Evolutionary conservation across 768 basidiomycete genomes (phyloP).

Genomic region (Porphyrellus cyaneotinctus): DNA sequence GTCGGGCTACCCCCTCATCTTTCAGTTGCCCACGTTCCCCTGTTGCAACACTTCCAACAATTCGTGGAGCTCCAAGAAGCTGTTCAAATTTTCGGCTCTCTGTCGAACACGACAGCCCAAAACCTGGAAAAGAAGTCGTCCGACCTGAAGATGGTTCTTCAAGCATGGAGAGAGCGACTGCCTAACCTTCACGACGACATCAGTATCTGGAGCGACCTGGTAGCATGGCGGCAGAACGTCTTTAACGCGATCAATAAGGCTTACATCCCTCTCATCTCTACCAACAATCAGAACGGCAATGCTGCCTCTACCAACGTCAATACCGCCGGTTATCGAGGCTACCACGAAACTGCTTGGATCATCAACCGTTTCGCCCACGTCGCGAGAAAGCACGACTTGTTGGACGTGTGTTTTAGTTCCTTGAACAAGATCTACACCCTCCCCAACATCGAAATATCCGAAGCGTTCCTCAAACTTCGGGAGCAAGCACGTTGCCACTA

Average conservation of each 20-base stretch:
- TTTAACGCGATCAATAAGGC: slow-evolving; percentile 96
- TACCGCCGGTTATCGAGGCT: slow-evolving; percentile 91
- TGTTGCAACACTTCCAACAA: slow-evolving; percentile 97
- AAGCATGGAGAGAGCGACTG: slow-evolving; percentile 94
- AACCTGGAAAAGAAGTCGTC: slow-evolving; percentile 94
- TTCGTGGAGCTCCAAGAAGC: slow-evolving; percentile 98
- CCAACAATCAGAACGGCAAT: slow-evolving; percentile 47
- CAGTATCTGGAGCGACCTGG: slow-evolving; percentile 98
- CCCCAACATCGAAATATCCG: slow-evolving; percentile 99
- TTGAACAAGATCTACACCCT: slow-evolving; percentile 97
- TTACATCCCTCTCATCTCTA: slow-evolving; percentile 85
- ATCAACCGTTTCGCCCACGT: slow-evolving; percentile 99
- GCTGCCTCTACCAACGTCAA: slow-evolving; percentile 57
- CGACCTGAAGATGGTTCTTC: slow-evolving; percentile 93
- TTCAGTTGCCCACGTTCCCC: slow-evolving; percentile 88
- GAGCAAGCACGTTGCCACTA: slow-evolving; percentile 99
- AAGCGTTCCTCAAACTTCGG: slow-evolving; percentile 96
- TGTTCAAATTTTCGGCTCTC: slow-evolving; percentile 86
- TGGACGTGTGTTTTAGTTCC: slow-evolving; percentile 92
- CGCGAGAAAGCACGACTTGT: slow-evolving; percentile 91
- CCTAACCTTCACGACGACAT: slow-evolving; percentile 97
- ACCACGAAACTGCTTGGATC: slow-evolving; percentile 99
- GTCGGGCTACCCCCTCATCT: slow-evolving; percentile 79
- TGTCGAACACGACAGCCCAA: slow-evolving; percentile 77
- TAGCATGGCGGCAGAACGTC: slow-evolving; percentile 98